phyloP scores from a whole-genome alignment of 257 asterid species.

The Prunella vulgaris region DNA sequence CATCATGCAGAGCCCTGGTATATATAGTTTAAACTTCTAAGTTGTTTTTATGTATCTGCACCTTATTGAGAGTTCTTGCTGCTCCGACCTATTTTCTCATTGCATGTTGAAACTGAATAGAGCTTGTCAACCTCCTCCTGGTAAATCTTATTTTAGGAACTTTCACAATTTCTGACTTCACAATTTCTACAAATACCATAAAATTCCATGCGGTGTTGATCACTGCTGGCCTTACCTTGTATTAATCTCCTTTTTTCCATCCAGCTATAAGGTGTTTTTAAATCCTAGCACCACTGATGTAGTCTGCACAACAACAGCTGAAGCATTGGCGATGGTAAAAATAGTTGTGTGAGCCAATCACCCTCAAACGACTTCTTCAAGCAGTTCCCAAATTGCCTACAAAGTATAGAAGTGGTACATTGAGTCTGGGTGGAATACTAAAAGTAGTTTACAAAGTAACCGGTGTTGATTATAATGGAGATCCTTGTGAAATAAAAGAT shows the following conservation, averaged over 20 bases:
- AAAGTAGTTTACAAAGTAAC: too few relatives aligned
- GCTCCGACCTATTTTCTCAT: too few relatives aligned
- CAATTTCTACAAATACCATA: neutral
- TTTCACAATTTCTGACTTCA: neutral
- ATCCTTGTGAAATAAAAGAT: too few relatives aligned
- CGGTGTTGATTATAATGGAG: too few relatives aligned
- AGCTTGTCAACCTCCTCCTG: neutral
- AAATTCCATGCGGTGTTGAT: neutral
- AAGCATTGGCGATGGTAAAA: slow-evolving; percentile 97
- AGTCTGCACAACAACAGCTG: slow-evolving; percentile 96
- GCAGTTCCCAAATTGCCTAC: slow-evolving; percentile 92
- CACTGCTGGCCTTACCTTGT: slow-evolving; percentile 1
- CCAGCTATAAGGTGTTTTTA: slow-evolving; percentile 85
- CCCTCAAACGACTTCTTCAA: slow-evolving; percentile 89
- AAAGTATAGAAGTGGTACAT: too few relatives aligned
- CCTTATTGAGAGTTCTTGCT: too few relatives aligned
- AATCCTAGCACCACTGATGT: slow-evolving; percentile 99
- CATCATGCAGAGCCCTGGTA: slow-evolving; percentile 4
- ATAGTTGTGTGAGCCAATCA: slow-evolving; percentile 92
- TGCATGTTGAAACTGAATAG: too few relatives aligned
- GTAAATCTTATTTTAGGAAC: neutral
- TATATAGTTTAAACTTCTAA: too few relatives aligned
- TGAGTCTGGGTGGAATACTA: too few relatives aligned
- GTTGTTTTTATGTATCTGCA: too few relatives aligned
- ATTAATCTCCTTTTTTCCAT: neutral